phyloP scores from a whole-genome alignment of 75 land plant genomes.

The Sequoia sempervirens region DNA sequence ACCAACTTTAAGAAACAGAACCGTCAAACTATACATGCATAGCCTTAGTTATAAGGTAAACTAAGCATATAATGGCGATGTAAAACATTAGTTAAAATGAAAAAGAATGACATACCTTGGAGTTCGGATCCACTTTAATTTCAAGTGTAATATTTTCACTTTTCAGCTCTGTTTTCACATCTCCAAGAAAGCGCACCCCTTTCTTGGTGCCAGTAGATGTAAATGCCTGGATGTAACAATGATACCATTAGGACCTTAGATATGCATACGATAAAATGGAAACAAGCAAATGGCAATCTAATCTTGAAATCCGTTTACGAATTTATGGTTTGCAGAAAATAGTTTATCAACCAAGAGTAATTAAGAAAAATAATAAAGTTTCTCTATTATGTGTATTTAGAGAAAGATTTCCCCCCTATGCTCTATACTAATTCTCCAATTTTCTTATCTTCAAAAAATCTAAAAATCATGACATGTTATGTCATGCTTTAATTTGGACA shows the following conservation, averaged over 20 bases:
- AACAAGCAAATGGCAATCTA: background rate
- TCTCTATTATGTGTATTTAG: background rate
- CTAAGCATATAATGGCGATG: background rate
- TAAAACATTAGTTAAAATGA: background rate
- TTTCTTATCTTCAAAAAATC: background rate
- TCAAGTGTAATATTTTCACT: constrained; percentile 71
- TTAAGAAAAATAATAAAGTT: background rate
- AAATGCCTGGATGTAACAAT: constrained; percentile 46
- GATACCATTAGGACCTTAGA: background rate
- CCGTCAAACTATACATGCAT: background rate
- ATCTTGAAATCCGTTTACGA: background rate
- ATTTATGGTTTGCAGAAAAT: background rate
- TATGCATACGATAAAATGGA: background rate
- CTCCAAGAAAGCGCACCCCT: constrained; percentile 61
- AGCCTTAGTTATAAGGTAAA: background rate
- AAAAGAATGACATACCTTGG: constrained; percentile 36
- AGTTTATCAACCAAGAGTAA: background rate
- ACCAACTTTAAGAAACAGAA: background rate
- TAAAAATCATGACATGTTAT: background rate
- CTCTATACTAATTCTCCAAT: background rate
- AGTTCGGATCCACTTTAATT: constrained; percentile 72
- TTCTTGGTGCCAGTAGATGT: constrained; percentile 67
- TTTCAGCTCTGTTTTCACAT: constrained; percentile 62
- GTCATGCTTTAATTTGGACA: background rate
- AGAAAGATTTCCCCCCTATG: background rate